These are phyloP conservation scores for Mycocentrospora acerina DNA, from an alignment of 2,329 filamentous ascomycete species.

Conservation along the genomic window DNA sequence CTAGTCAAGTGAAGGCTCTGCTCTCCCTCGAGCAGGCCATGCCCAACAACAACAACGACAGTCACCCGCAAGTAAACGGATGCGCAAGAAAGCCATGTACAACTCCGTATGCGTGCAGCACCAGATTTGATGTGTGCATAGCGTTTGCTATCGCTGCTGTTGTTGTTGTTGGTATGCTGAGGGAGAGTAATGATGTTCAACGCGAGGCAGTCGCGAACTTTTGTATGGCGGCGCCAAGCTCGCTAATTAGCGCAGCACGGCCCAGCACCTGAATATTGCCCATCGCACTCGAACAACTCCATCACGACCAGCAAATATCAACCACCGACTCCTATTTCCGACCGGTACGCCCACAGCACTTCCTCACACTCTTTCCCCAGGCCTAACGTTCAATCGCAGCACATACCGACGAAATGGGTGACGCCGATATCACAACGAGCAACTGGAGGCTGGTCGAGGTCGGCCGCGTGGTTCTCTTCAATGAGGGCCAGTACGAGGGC, in stretches of 20 bases:
- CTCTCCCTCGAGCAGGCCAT: background rate
- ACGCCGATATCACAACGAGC: slow-evolving; percentile 52
- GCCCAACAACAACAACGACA: background rate
- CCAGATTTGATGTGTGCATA: background rate
- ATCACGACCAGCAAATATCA: slow-evolving; percentile 29
- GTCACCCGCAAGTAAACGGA: background rate
- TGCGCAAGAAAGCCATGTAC: background rate
- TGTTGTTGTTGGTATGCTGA: too few species aligned
- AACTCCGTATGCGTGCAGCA: slow-evolving; percentile 4
- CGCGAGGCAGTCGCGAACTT: background rate
- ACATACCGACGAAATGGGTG: slow-evolving; percentile 49
- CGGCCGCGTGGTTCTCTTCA: slow-evolving; percentile 93
- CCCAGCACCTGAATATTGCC: slow-evolving; percentile 12
- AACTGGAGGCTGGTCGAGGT: slow-evolving; percentile 91
- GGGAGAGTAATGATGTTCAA: background rate
- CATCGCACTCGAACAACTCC: slow-evolving; percentile 11
- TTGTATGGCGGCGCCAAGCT: slow-evolving; percentile 1
- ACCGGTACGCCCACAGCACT: slow-evolving; percentile 40
- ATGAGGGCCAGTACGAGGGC: slow-evolving; percentile 77
- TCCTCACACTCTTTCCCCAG: slow-evolving; percentile 17
- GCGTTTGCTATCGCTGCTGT: background rate
- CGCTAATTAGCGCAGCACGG: slow-evolving; percentile 3
- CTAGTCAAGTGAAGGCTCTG: slow-evolving; percentile 12
- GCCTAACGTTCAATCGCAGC: slow-evolving; percentile 33
- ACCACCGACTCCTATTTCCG: slow-evolving; percentile 41